Evolutionary conservation across 2,329 filamentous ascomycete species (phyloP), one percentile per base, ranked within the genome.

Genomic region (Herpotrichia juniperi): DNA sequence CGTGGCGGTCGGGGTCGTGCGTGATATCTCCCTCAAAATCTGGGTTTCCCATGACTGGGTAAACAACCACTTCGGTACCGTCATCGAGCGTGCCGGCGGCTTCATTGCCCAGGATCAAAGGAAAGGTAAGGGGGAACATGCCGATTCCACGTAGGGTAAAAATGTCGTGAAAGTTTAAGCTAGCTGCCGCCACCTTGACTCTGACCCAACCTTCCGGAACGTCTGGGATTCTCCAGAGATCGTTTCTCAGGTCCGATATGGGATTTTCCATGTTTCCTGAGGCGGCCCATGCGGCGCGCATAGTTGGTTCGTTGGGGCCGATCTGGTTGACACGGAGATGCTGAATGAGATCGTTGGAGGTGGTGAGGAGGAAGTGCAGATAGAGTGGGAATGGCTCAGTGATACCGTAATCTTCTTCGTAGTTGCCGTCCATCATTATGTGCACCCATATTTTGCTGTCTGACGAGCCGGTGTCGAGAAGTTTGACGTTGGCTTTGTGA

Each of bases 141-240:
- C 52, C 47, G 2, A 53, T n/a, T 0, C 59, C 61, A 12, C 49
- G 42, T 17, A 61, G 51, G 11, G 55, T 59, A 48, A 62, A 62
- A 25, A 64, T 58, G 46, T 62, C 57, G 30, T 62, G 59, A 42
- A 47, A 62, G 35, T 64, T 62, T 5, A 62, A 42, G 2, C 55
- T 54, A 1, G 51, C 57, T n/a, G 57, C 57, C 3, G 43, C 46
- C 22, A 62, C 46, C 24, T 61, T 59, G 42, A 64, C 57, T 42
- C 39, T 53, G 2, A 55, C 32, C 54, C 53, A 62, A 1, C 57
- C 59, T 21, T 56, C 43, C 40, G 53, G 53, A 2, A 48, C 21
- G 4, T 44, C 47, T 2, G 46, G 56, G 8, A 58, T 37, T 19
- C 42, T 58, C n/a, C 37, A 48, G 21, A 48, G 25, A 35, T 53